Percentiles rank a stretch among this genome's conserved stretches.
Evolutionary conservation across 1,284 basidiomycete species (phyloP).

Genomic region (Vanrija pseudolonga): DNA sequence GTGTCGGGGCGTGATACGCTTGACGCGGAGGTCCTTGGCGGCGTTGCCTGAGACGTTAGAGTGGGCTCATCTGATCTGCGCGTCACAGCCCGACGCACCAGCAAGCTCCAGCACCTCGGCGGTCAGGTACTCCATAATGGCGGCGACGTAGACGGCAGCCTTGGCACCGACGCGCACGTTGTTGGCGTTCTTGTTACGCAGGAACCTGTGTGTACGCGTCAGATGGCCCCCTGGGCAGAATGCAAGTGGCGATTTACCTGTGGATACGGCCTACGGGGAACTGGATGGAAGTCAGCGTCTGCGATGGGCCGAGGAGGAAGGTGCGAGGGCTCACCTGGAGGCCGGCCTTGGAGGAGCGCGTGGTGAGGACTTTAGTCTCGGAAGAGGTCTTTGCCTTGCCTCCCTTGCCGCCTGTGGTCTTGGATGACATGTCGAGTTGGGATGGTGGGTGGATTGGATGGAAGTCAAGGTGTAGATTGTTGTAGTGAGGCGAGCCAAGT

Average conservation of each 20-base stretch:
- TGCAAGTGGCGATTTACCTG: constrained; percentile 18
- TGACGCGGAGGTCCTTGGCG: constrained; percentile 90
- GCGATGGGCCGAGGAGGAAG: not conserved
- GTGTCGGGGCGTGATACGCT: constrained; percentile 91
- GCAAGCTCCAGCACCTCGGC: constrained; percentile 53
- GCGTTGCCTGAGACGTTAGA: constrained; percentile 68
- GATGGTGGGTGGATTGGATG: constrained; percentile 14
- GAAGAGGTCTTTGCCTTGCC: constrained; percentile 52
- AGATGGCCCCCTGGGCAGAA: not conserved
- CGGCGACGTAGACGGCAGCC: constrained; percentile 51
- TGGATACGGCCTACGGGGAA: constrained; percentile 48
- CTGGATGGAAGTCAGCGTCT: constrained; percentile 15
- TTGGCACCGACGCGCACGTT: constrained; percentile 60
- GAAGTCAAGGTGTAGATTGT: constrained; percentile 1
- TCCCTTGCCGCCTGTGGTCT: constrained; percentile 50
- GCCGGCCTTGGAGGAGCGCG: constrained; percentile 76
- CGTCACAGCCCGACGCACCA: constrained; percentile 31
- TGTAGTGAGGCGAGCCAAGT: constrained; percentile 9
- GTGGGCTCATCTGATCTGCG: not conserved
- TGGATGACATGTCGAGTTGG: constrained; percentile 39
- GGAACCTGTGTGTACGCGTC: constrained; percentile 59
- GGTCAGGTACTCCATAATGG: constrained; percentile 51
- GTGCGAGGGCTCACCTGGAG: constrained; percentile 61
- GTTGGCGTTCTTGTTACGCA: constrained; percentile 88
- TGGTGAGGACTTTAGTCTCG: constrained; percentile 56